Evolutionary conservation across 495 filamentous ascomycete genomes (phyloP).

Genomic region (Aspergillus leporis): DNA sequence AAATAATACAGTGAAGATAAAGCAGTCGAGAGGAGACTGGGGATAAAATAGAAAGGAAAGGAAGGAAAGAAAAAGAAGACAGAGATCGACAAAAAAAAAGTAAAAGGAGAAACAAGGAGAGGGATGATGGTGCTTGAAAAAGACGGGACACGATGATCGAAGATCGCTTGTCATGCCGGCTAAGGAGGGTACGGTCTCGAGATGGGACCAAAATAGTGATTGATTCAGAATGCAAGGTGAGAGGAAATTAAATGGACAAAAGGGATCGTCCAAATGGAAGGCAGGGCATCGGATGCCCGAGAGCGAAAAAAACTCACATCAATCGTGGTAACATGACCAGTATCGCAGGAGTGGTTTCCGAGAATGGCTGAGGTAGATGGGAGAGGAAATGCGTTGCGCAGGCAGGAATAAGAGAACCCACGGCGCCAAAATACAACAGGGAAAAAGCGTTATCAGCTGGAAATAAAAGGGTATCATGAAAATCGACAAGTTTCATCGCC

Average conservation of each 20-base stretch:
- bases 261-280: conserved; percentile 3
- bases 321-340: conserved; percentile 40
- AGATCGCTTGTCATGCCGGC: conserved; percentile 17
- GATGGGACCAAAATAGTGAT: background rate
- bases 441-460: conserved; percentile 18
- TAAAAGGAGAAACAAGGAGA: conserved; percentile 7
- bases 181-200: conserved; percentile 8
- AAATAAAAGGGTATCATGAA: conserved; percentile 23
- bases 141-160: conserved; percentile 24
- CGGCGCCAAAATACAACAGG: conserved; percentile 15
- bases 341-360: conserved; percentile 24
- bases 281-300: conserved; percentile 19
- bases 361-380: background rate
- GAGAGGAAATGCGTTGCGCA: conserved; percentile 27
- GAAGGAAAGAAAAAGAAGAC: background rate
- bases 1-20: conserved; percentile 6
- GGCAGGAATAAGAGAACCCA: conserved; percentile 22
- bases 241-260: conserved; percentile 19
- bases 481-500: conserved; percentile 15
- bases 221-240: conserved; percentile 20
- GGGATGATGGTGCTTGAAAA: conserved; percentile 10
- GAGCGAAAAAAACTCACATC: conserved; percentile 36
- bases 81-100: background rate
- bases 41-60: background rate
- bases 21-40: background rate